phyloP scores from a whole-genome alignment of 179 eudicot genomes.

The Silene coronaria region DNA sequence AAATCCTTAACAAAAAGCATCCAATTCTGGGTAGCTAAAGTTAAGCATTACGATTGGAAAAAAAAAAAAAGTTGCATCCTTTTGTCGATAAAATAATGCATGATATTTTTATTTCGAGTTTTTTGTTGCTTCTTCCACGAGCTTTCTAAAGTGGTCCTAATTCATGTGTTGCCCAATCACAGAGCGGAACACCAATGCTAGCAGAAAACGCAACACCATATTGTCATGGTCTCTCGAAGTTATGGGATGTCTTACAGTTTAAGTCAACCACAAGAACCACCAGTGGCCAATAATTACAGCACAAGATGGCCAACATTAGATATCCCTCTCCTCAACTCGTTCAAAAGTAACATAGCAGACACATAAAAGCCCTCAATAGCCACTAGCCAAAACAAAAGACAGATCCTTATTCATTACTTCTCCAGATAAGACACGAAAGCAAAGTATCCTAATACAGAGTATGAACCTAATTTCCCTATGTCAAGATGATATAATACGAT shows the following conservation, averaged over 20 bases:
- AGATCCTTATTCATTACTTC: not conserved
- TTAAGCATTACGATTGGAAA: not conserved
- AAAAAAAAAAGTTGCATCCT: not conserved
- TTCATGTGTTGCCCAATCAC: not conserved
- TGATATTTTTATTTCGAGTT: not conserved
- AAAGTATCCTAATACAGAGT: not conserved
- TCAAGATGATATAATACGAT: no score
- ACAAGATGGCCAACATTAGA: not conserved
- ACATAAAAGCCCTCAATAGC: not conserved
- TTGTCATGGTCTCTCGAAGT: not conserved
- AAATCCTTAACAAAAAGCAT: not conserved
- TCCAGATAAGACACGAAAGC: not conserved
- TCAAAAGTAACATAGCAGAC: not conserved
- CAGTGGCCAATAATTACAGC: not conserved
- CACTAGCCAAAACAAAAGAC: constrained; percentile 1
- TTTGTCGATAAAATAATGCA: not conserved
- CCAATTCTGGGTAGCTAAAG: not conserved
- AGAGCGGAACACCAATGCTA: not conserved
- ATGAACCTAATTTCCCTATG: not conserved
- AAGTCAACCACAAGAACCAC: not conserved
- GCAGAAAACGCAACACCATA: not conserved
- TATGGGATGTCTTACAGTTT: not conserved
- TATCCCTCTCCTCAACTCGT: not conserved
- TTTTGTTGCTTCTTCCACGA: not conserved
- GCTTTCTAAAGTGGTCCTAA: not conserved